These are phyloP conservation scores for Backusella sp. DNA, from an alignment of 192 early-diverging fungal genomes.

Conservation along the genomic window DNA sequence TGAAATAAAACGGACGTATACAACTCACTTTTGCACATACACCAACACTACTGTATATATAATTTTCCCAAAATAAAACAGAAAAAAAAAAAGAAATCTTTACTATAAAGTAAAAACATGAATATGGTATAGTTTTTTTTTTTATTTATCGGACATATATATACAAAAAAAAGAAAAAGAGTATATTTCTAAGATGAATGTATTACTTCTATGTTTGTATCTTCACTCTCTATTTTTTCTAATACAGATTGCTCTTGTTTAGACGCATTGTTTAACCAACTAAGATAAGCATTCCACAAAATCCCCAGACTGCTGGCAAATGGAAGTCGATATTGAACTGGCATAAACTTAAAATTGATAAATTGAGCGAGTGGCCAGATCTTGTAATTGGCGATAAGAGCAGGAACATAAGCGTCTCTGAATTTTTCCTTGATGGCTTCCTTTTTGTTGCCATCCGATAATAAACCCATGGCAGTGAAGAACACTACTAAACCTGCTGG, in stretches of 20 bases:
- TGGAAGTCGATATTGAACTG: slow-evolving; percentile 63
- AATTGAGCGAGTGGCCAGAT: slow-evolving; percentile 75
- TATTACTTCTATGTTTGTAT: not conserved
- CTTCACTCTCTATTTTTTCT: slow-evolving; percentile 1
- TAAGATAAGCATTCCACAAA: slow-evolving; percentile 76
- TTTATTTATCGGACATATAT: not conserved
- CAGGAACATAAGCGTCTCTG: slow-evolving; percentile 53
- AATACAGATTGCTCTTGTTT: slow-evolving; percentile 17
- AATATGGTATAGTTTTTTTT: not conserved
- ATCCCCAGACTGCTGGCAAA: slow-evolving; percentile 71
- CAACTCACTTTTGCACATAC: not conserved
- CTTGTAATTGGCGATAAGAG: slow-evolving; percentile 67
- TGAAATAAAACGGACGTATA: slow-evolving; percentile 6
- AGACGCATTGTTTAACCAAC: slow-evolving; percentile 57
- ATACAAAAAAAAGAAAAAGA: not conserved
- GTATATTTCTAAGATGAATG: not conserved
- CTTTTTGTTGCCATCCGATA: slow-evolving; percentile 49
- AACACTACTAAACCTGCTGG: slow-evolving; percentile 67
- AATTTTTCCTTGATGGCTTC: slow-evolving; percentile 58
- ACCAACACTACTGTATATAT: not conserved
- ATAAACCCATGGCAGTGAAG: slow-evolving; percentile 60
- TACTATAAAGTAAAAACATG: not conserved
- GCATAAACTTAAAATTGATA: slow-evolving; percentile 72
- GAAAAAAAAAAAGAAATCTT: not conserved
- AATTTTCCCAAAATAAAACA: not conserved